A percentile compares a stretch with the other conserved stretches of the same genome.
Evolutionary conservation across 139 green algal genomes (phyloP).

Genomic region (Astrephomene gubernaculifera): DNA sequence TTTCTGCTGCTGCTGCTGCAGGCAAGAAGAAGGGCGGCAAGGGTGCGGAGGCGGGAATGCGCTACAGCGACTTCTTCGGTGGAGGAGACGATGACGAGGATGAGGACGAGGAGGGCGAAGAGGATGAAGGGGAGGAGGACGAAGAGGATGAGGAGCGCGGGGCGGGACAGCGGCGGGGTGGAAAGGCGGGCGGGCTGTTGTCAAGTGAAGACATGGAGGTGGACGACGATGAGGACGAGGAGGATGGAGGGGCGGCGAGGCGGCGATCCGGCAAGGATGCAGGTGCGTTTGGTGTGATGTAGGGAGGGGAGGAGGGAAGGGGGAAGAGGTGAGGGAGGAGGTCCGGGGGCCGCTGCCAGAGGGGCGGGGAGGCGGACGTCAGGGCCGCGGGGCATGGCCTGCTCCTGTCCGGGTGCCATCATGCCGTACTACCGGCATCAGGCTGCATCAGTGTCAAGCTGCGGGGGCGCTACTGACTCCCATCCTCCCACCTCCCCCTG

Average conservation of each 20-base stretch:
- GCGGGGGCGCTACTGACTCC: too few relatives aligned
- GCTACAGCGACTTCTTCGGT: slow-evolving; percentile 85
- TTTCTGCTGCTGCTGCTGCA: too few relatives aligned
- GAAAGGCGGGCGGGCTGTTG: neutral
- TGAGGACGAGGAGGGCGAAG: slow-evolving; percentile 35
- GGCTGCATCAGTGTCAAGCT: too few relatives aligned
- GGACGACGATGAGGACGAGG: slow-evolving; percentile 28
- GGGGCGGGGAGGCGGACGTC: too few relatives aligned
- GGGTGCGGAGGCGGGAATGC: neutral
- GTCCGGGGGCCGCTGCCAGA: too few relatives aligned
- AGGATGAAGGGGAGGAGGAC: slow-evolving; percentile 12
- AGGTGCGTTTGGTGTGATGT: slow-evolving; percentile 50
- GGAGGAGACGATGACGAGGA: neutral
- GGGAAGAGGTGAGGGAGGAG: neutral
- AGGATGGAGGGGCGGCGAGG: slow-evolving; percentile 20
- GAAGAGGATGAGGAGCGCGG: slow-evolving; percentile 33
- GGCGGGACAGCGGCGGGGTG: neutral
- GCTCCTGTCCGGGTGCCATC: too few relatives aligned
- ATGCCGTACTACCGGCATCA: too few relatives aligned
- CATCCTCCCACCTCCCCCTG: too few relatives aligned
- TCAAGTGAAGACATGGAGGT: slow-evolving; percentile 26
- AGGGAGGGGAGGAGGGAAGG: neutral
- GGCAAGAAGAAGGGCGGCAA: slow-evolving; percentile 51
- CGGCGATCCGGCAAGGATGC: slow-evolving; percentile 28
- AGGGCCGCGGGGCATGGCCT: too few relatives aligned